Evolutionary conservation across 768 basidiomycete genomes (phyloP).

Genomic region (Suillus cothurnatus): DNA sequence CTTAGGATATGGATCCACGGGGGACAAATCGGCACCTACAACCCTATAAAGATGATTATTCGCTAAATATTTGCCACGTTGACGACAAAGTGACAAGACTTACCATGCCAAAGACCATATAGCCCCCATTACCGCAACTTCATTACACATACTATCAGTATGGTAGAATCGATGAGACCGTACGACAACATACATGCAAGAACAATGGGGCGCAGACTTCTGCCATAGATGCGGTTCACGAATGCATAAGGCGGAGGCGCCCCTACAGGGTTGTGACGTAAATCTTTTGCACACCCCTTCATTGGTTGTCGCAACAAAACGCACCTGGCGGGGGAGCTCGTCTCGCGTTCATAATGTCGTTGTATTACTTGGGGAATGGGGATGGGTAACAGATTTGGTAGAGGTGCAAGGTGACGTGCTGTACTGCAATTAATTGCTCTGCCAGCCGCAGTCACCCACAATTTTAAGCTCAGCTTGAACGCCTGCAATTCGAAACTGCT

Average conservation of each 20-base stretch:
- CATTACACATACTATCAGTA: neutral
- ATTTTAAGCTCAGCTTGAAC: neutral
- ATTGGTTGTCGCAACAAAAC: neutral
- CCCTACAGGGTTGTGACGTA: conserved; percentile 32
- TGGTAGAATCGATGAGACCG: neutral
- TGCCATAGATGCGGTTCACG: conserved; percentile 54
- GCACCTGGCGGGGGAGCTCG: conserved; percentile 19
- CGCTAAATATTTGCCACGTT: neutral
- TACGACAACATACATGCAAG: conserved; percentile 39
- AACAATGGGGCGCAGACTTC: conserved; percentile 66
- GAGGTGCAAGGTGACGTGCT: neutral
- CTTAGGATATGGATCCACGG: neutral
- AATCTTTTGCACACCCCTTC: neutral
- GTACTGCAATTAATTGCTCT: neutral
- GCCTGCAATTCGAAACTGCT: neutral
- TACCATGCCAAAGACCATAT: conserved; percentile 69
- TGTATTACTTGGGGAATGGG: neutral
- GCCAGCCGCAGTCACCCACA: neutral
- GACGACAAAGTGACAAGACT: conserved; percentile 29
- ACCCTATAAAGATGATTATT: conserved; percentile 18
- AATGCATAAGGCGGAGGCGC: conserved; percentile 62
- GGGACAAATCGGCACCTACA: conserved; percentile 16
- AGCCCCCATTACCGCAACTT: conserved; percentile 47
- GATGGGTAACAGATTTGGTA: neutral
- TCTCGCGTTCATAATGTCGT: conserved; percentile 17